Evolutionary conservation across 1,284 basidiomycete species (phyloP), one percentile per base, ranked within the genome.

Genomic region (Ganoderma sp.): DNA sequence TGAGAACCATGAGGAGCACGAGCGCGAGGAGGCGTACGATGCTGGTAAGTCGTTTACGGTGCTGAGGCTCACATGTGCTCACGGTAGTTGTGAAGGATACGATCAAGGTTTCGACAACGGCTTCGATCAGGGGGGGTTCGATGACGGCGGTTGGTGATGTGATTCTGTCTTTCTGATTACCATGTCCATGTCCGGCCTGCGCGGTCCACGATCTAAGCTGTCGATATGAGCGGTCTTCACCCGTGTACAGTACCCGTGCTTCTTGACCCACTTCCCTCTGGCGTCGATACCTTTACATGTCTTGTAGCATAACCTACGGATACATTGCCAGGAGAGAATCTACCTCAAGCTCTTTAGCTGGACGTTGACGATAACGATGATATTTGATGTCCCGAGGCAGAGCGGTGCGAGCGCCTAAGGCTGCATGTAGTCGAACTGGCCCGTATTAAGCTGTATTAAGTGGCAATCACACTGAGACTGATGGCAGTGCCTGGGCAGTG

Each of bases 1-100:
- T 43, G 85, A 86, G 58, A 77, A 83, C 73, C 79, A 85, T 65
- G 73, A 85, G 39, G 79, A 83, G 0, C 61, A 73, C 42, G 82
- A 81, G 61, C 76, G 78, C 54, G 73, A 80, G 9, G 65, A 78
- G 1, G 84, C 79, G 2, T 86, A 78, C 65, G 73, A 83, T 0
- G 71, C 81, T 25, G 84, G 84, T 82, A 45, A 58, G 79, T 74
- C 25, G 41, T 37, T n/a, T 64, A 28, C n/a, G 25, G 34, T 43
- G 14, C 17, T 2, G 7, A 19, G 12, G 4, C 2, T 37, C 34
- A 6, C 56, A 4, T 45, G 66, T 12, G 37, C 34, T 39, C 14
- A 28, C 19, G 12, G 17, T 15, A 34, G 2, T 60, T 39, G 5
- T 9, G 45, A 52, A 73, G 71, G 71, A 19, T 69, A 70, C 59